These are phyloP conservation scores for Russula lepida DNA, from an alignment of 768 basidiomycete species.

Conservation along the genomic window DNA sequence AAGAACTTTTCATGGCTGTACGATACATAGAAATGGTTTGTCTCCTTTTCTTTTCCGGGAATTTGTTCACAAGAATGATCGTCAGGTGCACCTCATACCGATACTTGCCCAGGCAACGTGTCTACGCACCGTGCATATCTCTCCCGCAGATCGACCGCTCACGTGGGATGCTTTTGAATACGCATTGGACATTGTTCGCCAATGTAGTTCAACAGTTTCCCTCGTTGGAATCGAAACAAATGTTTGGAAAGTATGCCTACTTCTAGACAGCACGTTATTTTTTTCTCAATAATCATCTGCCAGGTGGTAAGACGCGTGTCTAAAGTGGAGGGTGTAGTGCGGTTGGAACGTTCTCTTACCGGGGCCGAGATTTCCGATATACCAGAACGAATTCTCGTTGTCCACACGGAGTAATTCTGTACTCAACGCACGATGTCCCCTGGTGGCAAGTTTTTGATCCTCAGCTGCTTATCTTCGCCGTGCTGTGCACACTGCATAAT, in stretches of 20 bases:
- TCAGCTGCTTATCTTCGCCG: too few relatives aligned
- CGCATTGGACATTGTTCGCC: conserved; percentile 36
- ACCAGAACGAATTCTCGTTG: conserved; percentile 11
- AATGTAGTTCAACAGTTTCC: conserved; percentile 43
- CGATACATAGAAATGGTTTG: conserved; percentile 41
- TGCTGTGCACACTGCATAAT: not conserved
- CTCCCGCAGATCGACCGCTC: conserved; percentile 29
- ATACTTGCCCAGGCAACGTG: conserved; percentile 38
- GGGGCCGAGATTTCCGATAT: not conserved
- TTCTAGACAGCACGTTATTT: too few relatives aligned
- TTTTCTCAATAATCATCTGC: not conserved
- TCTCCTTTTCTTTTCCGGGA: not conserved
- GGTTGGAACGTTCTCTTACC: conserved; percentile 2
- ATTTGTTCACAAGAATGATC: not conserved
- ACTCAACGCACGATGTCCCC: not conserved
- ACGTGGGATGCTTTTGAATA: conserved; percentile 12
- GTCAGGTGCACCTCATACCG: conserved; percentile 35
- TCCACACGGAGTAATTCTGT: not conserved
- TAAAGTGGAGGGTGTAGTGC: not conserved
- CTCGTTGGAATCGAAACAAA: conserved; percentile 62
- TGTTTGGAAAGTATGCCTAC: conserved; percentile 56
- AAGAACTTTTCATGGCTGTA: conserved; percentile 57
- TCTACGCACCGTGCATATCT: conserved; percentile 55
- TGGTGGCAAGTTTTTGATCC: too few relatives aligned
- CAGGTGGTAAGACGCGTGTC: conserved; percentile 11